A percentile compares a stretch with the other conserved stretches of the same genome.
Evolutionary conservation across 2,329 filamentous ascomycete species (phyloP).

Genomic region (Penicillium decumbens): DNA sequence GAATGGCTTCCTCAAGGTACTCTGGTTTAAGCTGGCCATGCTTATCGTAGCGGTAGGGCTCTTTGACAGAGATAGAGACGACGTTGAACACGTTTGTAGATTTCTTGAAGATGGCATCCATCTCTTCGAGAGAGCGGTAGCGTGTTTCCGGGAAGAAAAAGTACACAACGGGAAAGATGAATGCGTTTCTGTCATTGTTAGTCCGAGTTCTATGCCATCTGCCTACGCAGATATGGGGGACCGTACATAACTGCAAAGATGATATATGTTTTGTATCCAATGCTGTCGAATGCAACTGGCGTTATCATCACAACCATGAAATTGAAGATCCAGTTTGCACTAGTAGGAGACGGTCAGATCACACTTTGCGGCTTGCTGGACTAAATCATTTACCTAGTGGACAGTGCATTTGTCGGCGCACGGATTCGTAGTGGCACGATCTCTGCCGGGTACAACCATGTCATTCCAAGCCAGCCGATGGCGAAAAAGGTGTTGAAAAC

Average conservation of each 20-base stretch:
- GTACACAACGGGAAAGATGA: constrained; percentile 52
- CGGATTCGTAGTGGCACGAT: constrained; percentile 52
- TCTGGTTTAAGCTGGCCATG: constrained; percentile 50
- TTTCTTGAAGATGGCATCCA: constrained; percentile 61
- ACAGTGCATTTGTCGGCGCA: constrained; percentile 57
- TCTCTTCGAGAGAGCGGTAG: constrained; percentile 59
- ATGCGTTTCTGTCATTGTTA: constrained; percentile 41
- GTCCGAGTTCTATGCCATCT: not conserved
- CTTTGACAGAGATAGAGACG: constrained; percentile 47
- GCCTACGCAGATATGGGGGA: too few species aligned
- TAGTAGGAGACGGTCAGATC: not conserved
- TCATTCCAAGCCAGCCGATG: constrained; percentile 58
- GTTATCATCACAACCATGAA: constrained; percentile 64
- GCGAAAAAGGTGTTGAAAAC: constrained; percentile 61
- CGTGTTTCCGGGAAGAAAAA: constrained; percentile 58
- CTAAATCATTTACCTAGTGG: not conserved
- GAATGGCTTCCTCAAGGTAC: constrained; percentile 43
- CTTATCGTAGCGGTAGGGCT: constrained; percentile 55
- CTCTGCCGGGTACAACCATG: constrained; percentile 59
- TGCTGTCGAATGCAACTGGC: constrained; percentile 54
- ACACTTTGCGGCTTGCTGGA: too few species aligned
- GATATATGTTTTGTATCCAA: constrained; percentile 46
- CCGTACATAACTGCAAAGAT: constrained; percentile 52
- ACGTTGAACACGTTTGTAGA: constrained; percentile 47
- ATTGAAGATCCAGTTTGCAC: constrained; percentile 54